Conservation (phyloP, 257 asterid species). For the Fraxinus cuspidata region DNA sequence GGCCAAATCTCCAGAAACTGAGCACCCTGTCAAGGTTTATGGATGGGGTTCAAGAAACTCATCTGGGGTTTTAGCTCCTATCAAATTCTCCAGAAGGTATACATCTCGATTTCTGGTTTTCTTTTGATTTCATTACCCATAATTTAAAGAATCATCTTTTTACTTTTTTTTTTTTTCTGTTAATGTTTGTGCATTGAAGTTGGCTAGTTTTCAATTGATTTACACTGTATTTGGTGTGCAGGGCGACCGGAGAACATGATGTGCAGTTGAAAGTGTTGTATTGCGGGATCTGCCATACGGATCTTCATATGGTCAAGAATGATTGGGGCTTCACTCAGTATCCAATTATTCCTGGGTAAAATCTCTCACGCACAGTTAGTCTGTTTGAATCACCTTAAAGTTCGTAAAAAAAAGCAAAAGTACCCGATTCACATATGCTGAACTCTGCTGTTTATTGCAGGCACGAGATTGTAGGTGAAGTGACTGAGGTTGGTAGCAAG, state of each 20-base stretch:
- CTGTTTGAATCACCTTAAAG: background rate
- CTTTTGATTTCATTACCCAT: background rate
- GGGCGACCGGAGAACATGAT: constrained; percentile 43
- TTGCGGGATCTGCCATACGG: constrained; percentile 45
- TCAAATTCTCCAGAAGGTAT: constrained; percentile 44
- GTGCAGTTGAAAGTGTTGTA: constrained; percentile 37
- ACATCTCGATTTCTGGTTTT: background rate
- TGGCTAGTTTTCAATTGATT: background rate
- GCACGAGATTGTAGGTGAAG: constrained; percentile 49
- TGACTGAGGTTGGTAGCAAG: constrained; percentile 48
- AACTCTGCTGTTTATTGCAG: constrained; percentile 14
- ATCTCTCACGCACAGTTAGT: background rate
- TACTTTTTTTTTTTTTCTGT: background rate
- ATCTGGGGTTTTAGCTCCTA: constrained; percentile 37
- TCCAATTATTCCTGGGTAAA: constrained; percentile 45
- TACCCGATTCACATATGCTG: background rate
- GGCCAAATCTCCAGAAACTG: constrained; percentile 40
- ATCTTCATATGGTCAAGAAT: constrained; percentile 39
- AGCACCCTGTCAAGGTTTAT: constrained; percentile 40
- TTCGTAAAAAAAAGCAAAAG: background rate
- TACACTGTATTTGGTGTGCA: background rate
- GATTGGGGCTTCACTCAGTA: constrained; percentile 37
- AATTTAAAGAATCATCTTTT: constrained; percentile 23
- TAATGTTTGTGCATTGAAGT: background rate
- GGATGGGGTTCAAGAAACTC: constrained; percentile 43